Base-by-base conservation (phyloP, 768 basidiomycete genomes). In the Suillus subalutaceus region DNA sequence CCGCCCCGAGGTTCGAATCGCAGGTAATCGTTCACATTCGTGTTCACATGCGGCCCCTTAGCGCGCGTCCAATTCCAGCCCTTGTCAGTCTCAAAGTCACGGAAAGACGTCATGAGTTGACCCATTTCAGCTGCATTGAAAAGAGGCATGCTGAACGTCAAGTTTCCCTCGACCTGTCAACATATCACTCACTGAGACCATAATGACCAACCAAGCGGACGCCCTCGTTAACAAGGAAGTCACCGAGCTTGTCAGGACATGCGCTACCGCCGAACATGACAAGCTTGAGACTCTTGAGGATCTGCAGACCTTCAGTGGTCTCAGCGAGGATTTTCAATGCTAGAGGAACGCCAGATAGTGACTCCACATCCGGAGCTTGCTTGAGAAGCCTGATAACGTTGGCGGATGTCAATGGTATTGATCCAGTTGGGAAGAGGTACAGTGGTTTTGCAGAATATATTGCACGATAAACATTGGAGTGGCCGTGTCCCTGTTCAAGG, bases 11-110 rank as follows among this genome's bases (percentile, higher is more conserved):
- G 74, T 66, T 84, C 84, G 64, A 85, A 79, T 61, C 77, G 76
- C 60, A 85, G 63, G 72, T 81, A 86, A 23, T 74, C 64, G 16
- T 70, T 63, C 52, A 75, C 52, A 1, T 66, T 63, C 0, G 71
- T 66, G 10, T 65, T 64, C 9, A 71, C 23, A 53, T 71, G 23
- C 0, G 75, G 71, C 2, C 74, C 71, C 38, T 73, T 75, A n/a
- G 74, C 68, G 32, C 83, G 80, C 52, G 83, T 71, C 82, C 83
- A 88, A 69, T 84, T 85, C 86, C 87, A 88, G 13, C 67, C 81
- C 71, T 86, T 87, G 77, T 88, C 86, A 5, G 68, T 76, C 6
- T 72, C 73, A 64, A 82, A 85, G 65, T 85, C 79, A 41, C 85
- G 82, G 60, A 79, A 77, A 15, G 84, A 86, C 60, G 81, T 84